Conservation (phyloP, 78 protist species). For the Corallochytrium limacisporum region DNA sequence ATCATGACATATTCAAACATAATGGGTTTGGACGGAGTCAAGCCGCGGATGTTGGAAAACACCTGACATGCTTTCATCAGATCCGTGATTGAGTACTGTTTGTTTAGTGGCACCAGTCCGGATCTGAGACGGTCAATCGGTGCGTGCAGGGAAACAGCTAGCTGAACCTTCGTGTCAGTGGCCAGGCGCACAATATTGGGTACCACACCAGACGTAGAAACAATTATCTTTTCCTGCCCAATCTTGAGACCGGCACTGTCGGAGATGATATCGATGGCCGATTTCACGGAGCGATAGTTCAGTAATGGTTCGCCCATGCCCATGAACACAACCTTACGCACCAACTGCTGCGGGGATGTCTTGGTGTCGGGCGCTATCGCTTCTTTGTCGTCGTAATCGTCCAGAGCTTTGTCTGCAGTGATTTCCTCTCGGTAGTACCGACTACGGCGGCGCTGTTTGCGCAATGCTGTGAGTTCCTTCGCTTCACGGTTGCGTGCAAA, state of each 20-base stretch:
- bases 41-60: too few species aligned
- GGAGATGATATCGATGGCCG: not conserved
- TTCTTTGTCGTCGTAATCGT: too few species aligned
- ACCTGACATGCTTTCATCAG: not conserved
- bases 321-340: constrained; percentile 36
- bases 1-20: constrained; percentile 19
- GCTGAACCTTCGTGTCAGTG: not conserved
- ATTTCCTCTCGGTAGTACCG: too few species aligned
- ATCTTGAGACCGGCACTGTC: not conserved
- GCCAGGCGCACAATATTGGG: constrained; percentile 1
- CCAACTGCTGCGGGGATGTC: too few species aligned
- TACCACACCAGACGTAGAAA: constrained; percentile 24
- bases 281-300: not conserved
- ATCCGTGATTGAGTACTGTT: not conserved
- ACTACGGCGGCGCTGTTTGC: too few species aligned
- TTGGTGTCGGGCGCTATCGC: too few species aligned
- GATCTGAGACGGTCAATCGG: constrained; percentile 5
- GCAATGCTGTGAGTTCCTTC: too few species aligned
- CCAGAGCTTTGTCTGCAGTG: too few species aligned
- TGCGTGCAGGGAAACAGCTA: constrained; percentile 34
- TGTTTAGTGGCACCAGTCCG: constrained; percentile 9
- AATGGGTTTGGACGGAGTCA: too few species aligned
- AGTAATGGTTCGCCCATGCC: constrained; percentile 45
- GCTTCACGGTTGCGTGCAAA: too few species aligned
- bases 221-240: not conserved